A percentile compares a stretch with the other conserved stretches of the same genome.
Conservation (phyloP, 805 yeast genomes). For the Candida vartiovaarae region DNA sequence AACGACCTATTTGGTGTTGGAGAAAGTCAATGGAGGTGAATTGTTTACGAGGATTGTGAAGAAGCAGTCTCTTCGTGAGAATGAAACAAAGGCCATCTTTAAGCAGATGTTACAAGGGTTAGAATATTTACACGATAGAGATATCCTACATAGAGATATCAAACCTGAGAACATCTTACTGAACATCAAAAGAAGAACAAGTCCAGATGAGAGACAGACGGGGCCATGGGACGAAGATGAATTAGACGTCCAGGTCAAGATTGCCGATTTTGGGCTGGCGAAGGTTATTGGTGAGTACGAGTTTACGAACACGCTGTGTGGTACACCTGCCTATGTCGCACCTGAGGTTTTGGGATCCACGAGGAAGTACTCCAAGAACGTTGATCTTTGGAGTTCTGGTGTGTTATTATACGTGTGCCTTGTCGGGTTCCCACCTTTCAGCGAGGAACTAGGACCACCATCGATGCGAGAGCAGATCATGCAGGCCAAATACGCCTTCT, state of each 20-base stretch:
- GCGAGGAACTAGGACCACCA: conserved; percentile 78
- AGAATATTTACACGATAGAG: conserved; percentile 57
- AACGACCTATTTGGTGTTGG: conserved; percentile 54
- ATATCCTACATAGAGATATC: conserved; percentile 71
- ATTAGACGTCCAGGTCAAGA: conserved; percentile 57
- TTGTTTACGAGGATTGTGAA: conserved; percentile 63
- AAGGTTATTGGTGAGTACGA: conserved; percentile 59
- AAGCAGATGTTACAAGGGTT: conserved; percentile 62
- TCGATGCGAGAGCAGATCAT: conserved; percentile 69
- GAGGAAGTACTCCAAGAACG: conserved; percentile 58
- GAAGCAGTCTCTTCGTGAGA: conserved; percentile 53
- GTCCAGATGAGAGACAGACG: conserved; percentile 20
- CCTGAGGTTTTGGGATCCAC: conserved; percentile 60
- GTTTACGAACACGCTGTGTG: conserved; percentile 74
- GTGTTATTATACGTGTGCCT: conserved; percentile 71
- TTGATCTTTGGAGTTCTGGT: conserved; percentile 80
- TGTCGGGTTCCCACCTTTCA: conserved; percentile 82
- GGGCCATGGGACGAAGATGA: conserved; percentile 47
- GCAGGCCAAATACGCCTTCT: conserved; percentile 62
- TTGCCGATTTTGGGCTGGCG: conserved; percentile 75
- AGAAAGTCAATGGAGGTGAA: conserved; percentile 71
- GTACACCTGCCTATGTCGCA: conserved; percentile 84
- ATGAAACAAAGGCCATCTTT: conserved; percentile 56
- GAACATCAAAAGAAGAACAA: conserved; percentile 38
- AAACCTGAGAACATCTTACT: conserved; percentile 70